Base-by-base conservation (phyloP, 768 basidiomycete genomes). In the Leccinum subtestaceum region DNA sequence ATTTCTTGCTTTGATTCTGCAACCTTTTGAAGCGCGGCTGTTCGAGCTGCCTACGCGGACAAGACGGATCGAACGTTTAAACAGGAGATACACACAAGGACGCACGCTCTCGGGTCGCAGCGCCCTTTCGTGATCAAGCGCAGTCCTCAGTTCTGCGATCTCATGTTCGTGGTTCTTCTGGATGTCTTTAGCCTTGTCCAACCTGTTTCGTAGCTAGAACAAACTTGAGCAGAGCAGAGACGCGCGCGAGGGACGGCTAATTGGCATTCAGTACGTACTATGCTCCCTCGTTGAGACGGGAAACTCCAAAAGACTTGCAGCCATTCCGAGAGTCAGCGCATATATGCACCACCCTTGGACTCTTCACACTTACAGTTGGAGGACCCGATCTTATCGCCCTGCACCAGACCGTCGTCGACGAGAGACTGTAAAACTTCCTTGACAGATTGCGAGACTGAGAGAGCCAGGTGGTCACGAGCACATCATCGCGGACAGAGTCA, bases 231-330 rank as follows among this genome's bases (percentile, higher is more conserved):
- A 57, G 59, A 59, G 53, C 32, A 49, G 8, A 21, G 25, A 63
- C 3, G 23, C 34, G 32, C 40, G 15, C 46, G 32, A 8, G 55
- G 19, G 23, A 25, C 38, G 9, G 9, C 4, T 4, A 2, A 40
- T 40, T 40, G 4, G 40, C 40, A 40, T 40, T 40, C 9, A n/a
- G 40, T 50, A 43, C 70, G 27, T 68, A 94, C 94, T 66, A 86
- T 79, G 8, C 88, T 84, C 4, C 94, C 93, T 49, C 85, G 83
- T 59, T 95, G 91, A 1, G 92, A 94, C 15, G 94, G 94, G 70
- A 97, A 96, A 67, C 91, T 91, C 95, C 95, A 97, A 72, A 92
- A 96, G 75, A 95, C 94, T 95, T 21, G 34, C 34, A 40, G 19
- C 15, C 19, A 2, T 49, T 50, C 0, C 17, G 46, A 62, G 59